Evolutionary conservation across 805 yeast genomes (phyloP).

Genomic region (Pichia nakasei): DNA sequence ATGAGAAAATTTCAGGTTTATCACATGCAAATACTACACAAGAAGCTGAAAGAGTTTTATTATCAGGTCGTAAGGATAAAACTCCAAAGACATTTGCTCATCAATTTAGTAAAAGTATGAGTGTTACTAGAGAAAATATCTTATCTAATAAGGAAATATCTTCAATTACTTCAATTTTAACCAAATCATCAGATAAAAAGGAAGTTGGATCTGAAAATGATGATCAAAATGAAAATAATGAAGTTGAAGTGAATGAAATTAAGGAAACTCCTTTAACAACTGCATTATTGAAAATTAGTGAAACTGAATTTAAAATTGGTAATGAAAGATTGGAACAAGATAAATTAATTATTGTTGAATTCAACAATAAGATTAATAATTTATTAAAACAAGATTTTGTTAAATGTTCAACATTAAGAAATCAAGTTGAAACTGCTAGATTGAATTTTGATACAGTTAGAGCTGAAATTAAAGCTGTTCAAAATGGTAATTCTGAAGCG

Average conservation of each 20-base stretch:
- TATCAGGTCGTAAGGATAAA: slow-evolving; percentile 25
- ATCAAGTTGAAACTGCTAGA: slow-evolving; percentile 61
- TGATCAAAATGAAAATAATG: slow-evolving; percentile 2
- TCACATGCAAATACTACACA: slow-evolving; percentile 57
- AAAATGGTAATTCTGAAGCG: slow-evolving; percentile 29
- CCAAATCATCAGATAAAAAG: background rate
- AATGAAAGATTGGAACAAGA: slow-evolving; percentile 65
- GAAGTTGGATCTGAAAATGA: background rate
- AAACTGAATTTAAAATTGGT: slow-evolving; percentile 54
- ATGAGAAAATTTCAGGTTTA: slow-evolving; percentile 48
- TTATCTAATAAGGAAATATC: slow-evolving; percentile 9
- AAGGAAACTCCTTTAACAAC: slow-evolving; percentile 36
- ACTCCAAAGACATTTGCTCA: slow-evolving; percentile 69
- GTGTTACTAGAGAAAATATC: slow-evolving; percentile 39
- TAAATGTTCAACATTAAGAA: slow-evolving; percentile 52
- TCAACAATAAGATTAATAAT: slow-evolving; percentile 47
- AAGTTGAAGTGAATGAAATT: slow-evolving; percentile 2
- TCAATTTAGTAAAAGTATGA: slow-evolving; percentile 52
- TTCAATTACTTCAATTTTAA: slow-evolving; percentile 2
- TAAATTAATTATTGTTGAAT: slow-evolving; percentile 45
- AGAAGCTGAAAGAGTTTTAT: slow-evolving; percentile 52
- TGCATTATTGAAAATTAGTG: slow-evolving; percentile 47
- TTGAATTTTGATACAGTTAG: slow-evolving; percentile 62
- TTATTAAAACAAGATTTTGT: slow-evolving; percentile 51
- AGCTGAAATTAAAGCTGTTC: slow-evolving; percentile 39